Evolutionary conservation across 2,329 filamentous ascomycete species (phyloP), one percentile per base, ranked within the genome.

Genomic region (Talaromyces piceae): DNA sequence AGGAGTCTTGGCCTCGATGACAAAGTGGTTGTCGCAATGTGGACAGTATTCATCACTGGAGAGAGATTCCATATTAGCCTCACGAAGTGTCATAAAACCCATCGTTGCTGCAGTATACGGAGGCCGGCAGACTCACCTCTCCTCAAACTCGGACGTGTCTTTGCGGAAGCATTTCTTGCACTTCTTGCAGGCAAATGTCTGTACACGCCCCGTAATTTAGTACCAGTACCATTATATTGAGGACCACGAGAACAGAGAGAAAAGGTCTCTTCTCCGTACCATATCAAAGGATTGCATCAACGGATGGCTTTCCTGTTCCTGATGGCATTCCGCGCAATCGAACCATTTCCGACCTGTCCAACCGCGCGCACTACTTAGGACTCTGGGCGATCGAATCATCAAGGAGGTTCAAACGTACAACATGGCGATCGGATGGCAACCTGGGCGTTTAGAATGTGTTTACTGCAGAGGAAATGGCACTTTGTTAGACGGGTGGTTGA

Each of bases 91-190:
- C 16, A 28, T 7, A 22, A 28, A 41, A 30, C 8, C 33, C 37
- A 20, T 11, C 28, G 9, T 9, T 4, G n/a, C 20, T 23, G 9
- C 2, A 16, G 11, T 23, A 33, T 20, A 43, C 13, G 27, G 13
- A 18, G 7, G n/a, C 7, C n/a, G n/a, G 7, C 2, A 18, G 12
- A 7, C 58, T 44, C 59, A 78, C 77, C 76, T 86, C 61, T 98
- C 93, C 61, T 98, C 93, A 62, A 95, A 96, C 68, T 95, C 88
- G 58, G 82, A 75, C 43, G 86, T 86, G 63, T 98, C 88, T 68
- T 97, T 98, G 60, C 93, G 86, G 77, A 98, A 98, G 71, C 86
- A 91, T 73, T 98, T 98, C 61, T 87, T 91, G 83, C 93, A 98
- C 76, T 98, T 98, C 64, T 98, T 98, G 81, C 93, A 98, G 48